Percentiles rank a stretch among this genome's conserved stretches.
Evolutionary conservation across 2,329 filamentous ascomycete species (phyloP).

Genomic region (Hypoxylon sp.): DNA sequence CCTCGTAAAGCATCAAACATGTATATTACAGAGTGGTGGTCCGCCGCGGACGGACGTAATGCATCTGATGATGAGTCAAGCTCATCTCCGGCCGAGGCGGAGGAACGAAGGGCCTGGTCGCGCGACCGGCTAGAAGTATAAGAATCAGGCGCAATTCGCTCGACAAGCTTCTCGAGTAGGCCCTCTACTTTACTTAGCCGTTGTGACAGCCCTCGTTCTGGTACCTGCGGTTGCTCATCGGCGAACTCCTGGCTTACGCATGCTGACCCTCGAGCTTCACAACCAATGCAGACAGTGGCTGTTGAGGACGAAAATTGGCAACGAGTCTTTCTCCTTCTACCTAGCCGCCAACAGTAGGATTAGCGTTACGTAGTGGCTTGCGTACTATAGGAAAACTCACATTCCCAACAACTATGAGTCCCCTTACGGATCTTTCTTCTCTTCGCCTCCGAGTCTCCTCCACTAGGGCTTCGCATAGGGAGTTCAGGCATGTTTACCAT

Average conservation of each 20-base stretch:
- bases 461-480: constrained; percentile 32
- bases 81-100: constrained; percentile 50
- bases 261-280: constrained; percentile 58
- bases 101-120: constrained; percentile 47
- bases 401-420: constrained; percentile 70
- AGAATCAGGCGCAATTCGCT: constrained; percentile 55
- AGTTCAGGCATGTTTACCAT: constrained; percentile 26
- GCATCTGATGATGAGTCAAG: constrained; percentile 47
- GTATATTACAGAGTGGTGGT: constrained; percentile 52
- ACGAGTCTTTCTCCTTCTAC: constrained; percentile 63
- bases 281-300: constrained; percentile 61
- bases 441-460: constrained; percentile 50
- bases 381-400: constrained; percentile 53
- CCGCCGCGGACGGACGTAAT: constrained; percentile 50
- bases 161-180: constrained; percentile 62
- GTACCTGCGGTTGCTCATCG: constrained; percentile 54
- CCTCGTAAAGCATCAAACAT: constrained; percentile 47
- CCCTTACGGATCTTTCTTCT: constrained; percentile 65
- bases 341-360: constrained; percentile 41
- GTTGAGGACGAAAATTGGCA: constrained; percentile 61
- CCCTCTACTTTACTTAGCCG: constrained; percentile 63
- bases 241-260: constrained; percentile 64
- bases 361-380: neutral
- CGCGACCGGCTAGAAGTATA: constrained; percentile 46
- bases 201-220: constrained; percentile 60